A percentile compares a stretch with the other conserved stretches of the same genome.
Conservation (phyloP, 768 basidiomycete species). For the Hysterangium stoloniferum region DNA sequence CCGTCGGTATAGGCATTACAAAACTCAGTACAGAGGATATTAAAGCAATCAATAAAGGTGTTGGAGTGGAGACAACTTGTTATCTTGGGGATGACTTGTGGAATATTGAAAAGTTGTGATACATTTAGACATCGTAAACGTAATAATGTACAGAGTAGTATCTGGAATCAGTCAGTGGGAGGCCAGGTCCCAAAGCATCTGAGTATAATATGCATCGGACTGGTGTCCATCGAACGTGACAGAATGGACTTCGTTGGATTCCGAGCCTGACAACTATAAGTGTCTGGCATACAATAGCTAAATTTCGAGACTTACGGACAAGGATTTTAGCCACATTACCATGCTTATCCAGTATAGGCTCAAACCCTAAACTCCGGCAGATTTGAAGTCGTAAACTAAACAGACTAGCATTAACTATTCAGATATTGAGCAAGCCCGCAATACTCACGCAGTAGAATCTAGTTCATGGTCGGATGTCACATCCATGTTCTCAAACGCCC, state of each 20-base stretch:
- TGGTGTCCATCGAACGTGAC: constrained; percentile 23
- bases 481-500: constrained; percentile 57
- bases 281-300: background rate
- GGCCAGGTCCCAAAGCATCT: constrained; percentile 30
- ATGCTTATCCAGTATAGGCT: constrained; percentile 49
- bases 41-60: constrained; percentile 78
- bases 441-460: constrained; percentile 59
- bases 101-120: constrained; percentile 55
- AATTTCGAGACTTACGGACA: constrained; percentile 43
- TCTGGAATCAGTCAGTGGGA: constrained; percentile 20
- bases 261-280: constrained; percentile 31
- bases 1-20: constrained; percentile 78
- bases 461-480: constrained; percentile 68
- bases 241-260: constrained; percentile 35
- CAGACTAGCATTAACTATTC: constrained; percentile 8
- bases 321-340: constrained; percentile 52
- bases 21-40: constrained; percentile 87
- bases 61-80: constrained; percentile 81
- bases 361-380: constrained; percentile 66
- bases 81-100: constrained; percentile 88
- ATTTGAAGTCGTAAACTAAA: constrained; percentile 57
- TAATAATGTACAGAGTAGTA: constrained; percentile 12
- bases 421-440: too few species aligned
- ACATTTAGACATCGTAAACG: background rate
- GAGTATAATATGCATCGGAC: constrained; percentile 23